A percentile compares a stretch with the other conserved stretches of the same genome.
Conservation (phyloP, 306 rosid genomes). For the Prosopis cineraria region DNA sequence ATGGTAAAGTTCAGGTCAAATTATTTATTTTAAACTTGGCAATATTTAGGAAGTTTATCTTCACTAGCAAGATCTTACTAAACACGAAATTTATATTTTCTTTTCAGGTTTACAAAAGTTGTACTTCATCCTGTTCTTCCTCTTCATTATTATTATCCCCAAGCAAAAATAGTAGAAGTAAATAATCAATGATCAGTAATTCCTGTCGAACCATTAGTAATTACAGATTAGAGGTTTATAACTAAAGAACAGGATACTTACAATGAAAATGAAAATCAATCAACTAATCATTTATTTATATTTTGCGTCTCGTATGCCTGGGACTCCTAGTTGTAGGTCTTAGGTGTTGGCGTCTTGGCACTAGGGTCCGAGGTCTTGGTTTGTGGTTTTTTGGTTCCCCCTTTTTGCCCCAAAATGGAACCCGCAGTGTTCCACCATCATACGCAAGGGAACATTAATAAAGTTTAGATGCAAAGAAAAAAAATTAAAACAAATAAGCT, state of each 20-base stretch:
- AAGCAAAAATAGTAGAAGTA: neutral
- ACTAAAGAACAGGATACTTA: neutral
- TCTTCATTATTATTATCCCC: slow-evolving; percentile 4
- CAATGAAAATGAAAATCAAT: neutral
- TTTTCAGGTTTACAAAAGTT: neutral
- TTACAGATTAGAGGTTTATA: neutral
- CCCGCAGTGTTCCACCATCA: too few species aligned
- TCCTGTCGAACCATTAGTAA: slow-evolving; percentile 28
- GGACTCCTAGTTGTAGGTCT: neutral
- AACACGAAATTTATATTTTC: neutral
- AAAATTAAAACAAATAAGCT: too few species aligned
- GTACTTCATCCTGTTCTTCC: slow-evolving; percentile 30
- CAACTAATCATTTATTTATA: neutral
- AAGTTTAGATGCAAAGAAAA: too few species aligned
- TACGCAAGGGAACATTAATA: too few species aligned
- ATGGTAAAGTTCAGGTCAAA: neutral
- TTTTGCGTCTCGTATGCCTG: neutral
- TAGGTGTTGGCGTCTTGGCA: neutral
- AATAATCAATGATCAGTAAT: slow-evolving; percentile 3
- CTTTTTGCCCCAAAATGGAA: too few species aligned
- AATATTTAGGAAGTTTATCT: neutral
- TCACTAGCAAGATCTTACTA: neutral
- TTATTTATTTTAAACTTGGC: neutral
- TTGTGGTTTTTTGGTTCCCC: too few species aligned
- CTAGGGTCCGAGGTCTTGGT: too few species aligned